These are phyloP conservation scores for Metschnikowia kunwiensis DNA, from an alignment of 805 yeast genomes.

Conservation along the genomic window DNA sequence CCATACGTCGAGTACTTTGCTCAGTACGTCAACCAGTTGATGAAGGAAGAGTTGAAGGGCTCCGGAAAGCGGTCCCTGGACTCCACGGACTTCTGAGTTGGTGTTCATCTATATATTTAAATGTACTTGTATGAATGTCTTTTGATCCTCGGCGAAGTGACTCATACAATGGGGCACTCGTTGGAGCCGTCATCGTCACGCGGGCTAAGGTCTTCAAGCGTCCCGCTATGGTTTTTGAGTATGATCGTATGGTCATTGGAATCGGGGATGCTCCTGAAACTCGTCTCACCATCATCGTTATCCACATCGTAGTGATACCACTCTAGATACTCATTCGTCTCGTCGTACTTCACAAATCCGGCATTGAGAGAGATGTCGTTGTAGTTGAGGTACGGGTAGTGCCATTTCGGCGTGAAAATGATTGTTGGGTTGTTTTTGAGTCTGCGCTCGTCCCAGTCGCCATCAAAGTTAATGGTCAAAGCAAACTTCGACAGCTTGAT, in stretches of 20 bases:
- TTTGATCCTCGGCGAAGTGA: background rate
- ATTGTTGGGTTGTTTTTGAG: constrained; percentile 43
- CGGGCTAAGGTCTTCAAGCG: constrained; percentile 24
- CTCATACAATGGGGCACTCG: constrained; percentile 7
- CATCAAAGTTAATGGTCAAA: constrained; percentile 40
- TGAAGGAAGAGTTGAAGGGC: constrained; percentile 50
- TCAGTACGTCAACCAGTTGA: constrained; percentile 54
- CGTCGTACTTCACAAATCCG: constrained; percentile 56
- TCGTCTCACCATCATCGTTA: constrained; percentile 16
- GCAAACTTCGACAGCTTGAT: constrained; percentile 44
- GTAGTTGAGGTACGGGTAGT: constrained; percentile 53
- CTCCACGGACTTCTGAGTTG: constrained; percentile 27
- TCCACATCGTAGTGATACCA: constrained; percentile 58
- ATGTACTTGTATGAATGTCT: background rate
- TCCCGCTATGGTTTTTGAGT: constrained; percentile 38
- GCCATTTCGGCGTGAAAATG: constrained; percentile 70
- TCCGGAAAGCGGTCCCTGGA: constrained; percentile 27
- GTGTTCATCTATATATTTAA: background rate
- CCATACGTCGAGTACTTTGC: constrained; percentile 69
- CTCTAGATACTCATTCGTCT: constrained; percentile 52
- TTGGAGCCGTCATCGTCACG: constrained; percentile 2
- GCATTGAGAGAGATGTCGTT: constrained; percentile 48
- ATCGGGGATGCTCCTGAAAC: constrained; percentile 10
- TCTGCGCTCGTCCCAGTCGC: background rate
- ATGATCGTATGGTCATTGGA: constrained; percentile 29